A percentile compares a stretch with the other conserved stretches of the same genome.
Evolutionary conservation across 2,329 filamentous ascomycete genomes (phyloP).

Genomic region (Esteya vermicola): DNA sequence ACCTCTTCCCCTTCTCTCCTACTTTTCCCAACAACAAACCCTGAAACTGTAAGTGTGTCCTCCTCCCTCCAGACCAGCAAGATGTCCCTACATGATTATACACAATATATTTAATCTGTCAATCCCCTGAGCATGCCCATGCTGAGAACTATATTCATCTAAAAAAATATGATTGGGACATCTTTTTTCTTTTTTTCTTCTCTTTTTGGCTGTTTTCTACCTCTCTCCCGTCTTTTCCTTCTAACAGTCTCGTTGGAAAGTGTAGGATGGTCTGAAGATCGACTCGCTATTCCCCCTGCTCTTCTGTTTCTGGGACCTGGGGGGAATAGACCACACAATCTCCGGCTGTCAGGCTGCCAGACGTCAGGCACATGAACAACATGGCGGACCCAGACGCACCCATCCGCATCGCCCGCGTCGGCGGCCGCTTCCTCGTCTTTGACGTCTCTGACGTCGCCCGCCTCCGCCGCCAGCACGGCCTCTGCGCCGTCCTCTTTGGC

Average conservation of each 20-base stretch:
- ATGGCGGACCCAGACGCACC: constrained; percentile 20
- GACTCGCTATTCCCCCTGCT: too few species aligned
- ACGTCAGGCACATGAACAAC: too few species aligned
- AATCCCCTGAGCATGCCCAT: constrained; percentile 40
- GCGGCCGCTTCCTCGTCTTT: constrained; percentile 77
- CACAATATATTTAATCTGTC: constrained; percentile 36
- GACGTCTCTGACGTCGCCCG: constrained; percentile 67
- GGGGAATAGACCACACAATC: too few species aligned
- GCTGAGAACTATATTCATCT: constrained; percentile 19
- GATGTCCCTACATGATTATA: constrained; percentile 30
- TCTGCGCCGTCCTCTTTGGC: constrained; percentile 75
- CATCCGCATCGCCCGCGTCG: constrained; percentile 69
- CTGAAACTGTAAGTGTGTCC: too few species aligned
- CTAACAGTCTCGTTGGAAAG: not conserved
- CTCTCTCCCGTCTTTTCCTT: not conserved
- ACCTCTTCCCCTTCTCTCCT: constrained; percentile 2
- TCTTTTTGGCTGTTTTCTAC: not conserved
- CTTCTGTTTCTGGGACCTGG: too few species aligned
- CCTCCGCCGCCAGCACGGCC: constrained; percentile 66
- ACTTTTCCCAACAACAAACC: constrained; percentile 2
- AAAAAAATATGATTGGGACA: constrained; percentile 5
- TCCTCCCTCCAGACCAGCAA: too few species aligned
- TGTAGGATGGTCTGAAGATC: too few species aligned
- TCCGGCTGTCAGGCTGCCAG: too few species aligned
- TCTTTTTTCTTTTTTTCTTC: constrained; percentile 10